A percentile compares a stretch with the other conserved stretches of the same genome.
Evolutionary conservation across 805 yeast species (phyloP).

Genomic region (Metschnikowia gruessii): DNA sequence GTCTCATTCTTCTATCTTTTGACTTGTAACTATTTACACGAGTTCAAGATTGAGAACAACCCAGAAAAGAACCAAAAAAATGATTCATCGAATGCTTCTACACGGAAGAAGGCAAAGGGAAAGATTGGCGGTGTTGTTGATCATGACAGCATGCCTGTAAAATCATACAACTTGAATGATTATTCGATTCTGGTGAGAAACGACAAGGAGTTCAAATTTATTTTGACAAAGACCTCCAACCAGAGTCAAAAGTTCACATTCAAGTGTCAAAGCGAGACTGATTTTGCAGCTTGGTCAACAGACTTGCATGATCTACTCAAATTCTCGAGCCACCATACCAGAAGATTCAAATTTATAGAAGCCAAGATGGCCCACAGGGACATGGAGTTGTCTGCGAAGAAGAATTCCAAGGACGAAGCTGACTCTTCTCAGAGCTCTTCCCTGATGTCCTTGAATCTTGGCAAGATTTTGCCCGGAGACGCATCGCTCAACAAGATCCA

Average conservation of each 20-base stretch:
- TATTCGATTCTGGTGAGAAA: constrained; percentile 32
- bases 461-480: constrained; percentile 14
- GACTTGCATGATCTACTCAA: constrained; percentile 53
- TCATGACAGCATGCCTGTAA: constrained; percentile 38
- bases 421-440: constrained; percentile 4
- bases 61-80: constrained; percentile 11
- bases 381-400: constrained; percentile 1
- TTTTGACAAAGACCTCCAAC: constrained; percentile 29
- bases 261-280: constrained; percentile 43
- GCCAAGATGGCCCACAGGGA: constrained; percentile 34
- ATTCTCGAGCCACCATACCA: constrained; percentile 42
- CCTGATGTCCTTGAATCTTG: constrained; percentile 17
- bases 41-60: constrained; percentile 34
- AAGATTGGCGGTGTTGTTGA: constrained; percentile 41
- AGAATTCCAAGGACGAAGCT: constrained; percentile 1
- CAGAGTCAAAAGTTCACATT: constrained; percentile 36
- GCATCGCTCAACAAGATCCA: constrained; percentile 14
- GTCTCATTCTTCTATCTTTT: constrained; percentile 36
- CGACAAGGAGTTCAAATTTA: constrained; percentile 34
- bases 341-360: constrained; percentile 49
- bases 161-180: constrained; percentile 43
- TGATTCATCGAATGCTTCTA: constrained; percentile 10
- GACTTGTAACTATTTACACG: constrained; percentile 44
- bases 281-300: constrained; percentile 51
- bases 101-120: constrained; percentile 24